These are phyloP conservation scores for Colletotrichum tanaceti DNA, from an alignment of 2,329 filamentous ascomycete species.

Conservation along the genomic window DNA sequence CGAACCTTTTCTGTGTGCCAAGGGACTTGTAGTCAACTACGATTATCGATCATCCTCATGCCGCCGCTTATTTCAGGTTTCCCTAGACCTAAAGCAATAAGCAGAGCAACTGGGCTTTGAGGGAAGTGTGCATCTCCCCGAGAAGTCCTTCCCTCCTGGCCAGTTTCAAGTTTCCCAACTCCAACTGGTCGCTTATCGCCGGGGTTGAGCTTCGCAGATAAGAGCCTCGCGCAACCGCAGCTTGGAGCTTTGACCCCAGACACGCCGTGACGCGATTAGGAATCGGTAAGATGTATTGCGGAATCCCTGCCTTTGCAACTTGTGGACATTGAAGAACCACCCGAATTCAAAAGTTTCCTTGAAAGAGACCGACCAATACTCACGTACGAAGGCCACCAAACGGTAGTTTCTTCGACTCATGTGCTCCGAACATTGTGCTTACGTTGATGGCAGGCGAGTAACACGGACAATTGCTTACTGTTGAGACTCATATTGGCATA, in stretches of 20 bases:
- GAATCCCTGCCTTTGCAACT: background rate
- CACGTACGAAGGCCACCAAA: background rate
- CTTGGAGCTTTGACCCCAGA: slow-evolving; percentile 34
- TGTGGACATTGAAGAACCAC: background rate
- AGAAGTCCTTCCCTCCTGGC: slow-evolving; percentile 83
- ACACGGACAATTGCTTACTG: background rate
- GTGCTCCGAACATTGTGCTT: background rate
- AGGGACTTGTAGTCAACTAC: slow-evolving; percentile 85
- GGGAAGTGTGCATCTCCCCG: background rate
- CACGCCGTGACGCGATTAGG: slow-evolving; percentile 24
- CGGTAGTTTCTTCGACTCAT: background rate
- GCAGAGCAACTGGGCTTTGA: slow-evolving; percentile 63
- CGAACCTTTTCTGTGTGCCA: slow-evolving; percentile 72
- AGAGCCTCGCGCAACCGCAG: slow-evolving; percentile 23
- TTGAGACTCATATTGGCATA: background rate
- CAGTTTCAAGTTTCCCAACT: slow-evolving; percentile 86
- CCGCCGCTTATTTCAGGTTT: background rate
- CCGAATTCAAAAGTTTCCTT: background rate
- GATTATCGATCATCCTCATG: slow-evolving; percentile 48
- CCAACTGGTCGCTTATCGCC: slow-evolving; percentile 24
- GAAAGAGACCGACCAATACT: background rate
- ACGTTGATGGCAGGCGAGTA: too few relatives aligned
- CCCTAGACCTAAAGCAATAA: background rate
- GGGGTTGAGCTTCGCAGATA: slow-evolving; percentile 25
- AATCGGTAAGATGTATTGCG: slow-evolving; percentile 7